Conservation (phyloP, 495 filamentous ascomycete genomes). For the Neurospora sp. region DNA sequence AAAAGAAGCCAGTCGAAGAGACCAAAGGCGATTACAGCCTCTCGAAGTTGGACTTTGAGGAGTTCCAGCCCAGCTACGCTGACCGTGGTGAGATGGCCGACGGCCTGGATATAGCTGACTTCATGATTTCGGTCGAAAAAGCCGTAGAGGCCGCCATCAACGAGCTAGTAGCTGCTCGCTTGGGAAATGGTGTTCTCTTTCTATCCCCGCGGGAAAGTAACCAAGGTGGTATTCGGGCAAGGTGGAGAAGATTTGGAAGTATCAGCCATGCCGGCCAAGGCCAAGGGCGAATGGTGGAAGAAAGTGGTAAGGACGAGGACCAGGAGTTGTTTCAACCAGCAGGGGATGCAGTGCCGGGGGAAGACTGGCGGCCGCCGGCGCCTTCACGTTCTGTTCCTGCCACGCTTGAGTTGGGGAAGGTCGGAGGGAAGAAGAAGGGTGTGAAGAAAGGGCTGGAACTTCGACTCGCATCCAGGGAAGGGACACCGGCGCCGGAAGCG, state of each 20-base stretch:
- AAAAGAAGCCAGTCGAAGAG: background rate
- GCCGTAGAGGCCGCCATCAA: background rate
- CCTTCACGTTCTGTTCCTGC: background rate
- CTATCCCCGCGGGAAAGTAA: background rate
- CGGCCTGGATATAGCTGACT: slow-evolving; percentile 7
- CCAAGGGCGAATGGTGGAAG: background rate
- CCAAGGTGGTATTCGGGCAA: background rate
- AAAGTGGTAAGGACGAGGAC: background rate
- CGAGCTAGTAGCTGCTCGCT: background rate
- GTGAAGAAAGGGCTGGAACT: background rate
- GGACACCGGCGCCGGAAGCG: slow-evolving; percentile 8
- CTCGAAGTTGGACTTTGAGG: slow-evolving; percentile 1
- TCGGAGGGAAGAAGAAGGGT: background rate
- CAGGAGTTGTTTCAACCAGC: background rate
- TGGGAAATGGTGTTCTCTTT: rapidly evolving
- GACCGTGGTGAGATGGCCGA: background rate
- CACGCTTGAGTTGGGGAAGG: background rate
- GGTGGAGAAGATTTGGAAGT: background rate
- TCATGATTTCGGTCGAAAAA: slow-evolving; percentile 4
- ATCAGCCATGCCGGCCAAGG: background rate
- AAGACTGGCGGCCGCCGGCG: slow-evolving; percentile 4
- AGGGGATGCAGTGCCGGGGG: background rate
- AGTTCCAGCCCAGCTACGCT: background rate
- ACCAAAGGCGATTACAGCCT: slow-evolving; percentile 14
- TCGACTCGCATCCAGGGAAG: background rate